Conservation (phyloP, 2,329 filamentous ascomycete genomes). For the Fusarium mexicanum region DNA sequence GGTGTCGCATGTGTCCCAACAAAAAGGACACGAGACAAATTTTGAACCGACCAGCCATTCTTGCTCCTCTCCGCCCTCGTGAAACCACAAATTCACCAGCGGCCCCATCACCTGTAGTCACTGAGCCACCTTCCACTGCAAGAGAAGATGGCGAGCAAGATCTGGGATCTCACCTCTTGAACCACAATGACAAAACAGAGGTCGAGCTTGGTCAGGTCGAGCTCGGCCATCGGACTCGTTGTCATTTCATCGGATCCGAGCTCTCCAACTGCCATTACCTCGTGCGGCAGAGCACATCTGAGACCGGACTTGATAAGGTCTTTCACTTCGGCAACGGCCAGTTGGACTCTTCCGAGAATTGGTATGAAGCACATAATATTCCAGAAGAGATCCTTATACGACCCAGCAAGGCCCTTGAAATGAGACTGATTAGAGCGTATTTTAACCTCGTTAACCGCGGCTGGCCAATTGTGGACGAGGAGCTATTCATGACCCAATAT, state of each 20-base stretch:
- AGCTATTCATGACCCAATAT: constrained; percentile 15
- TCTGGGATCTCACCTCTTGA: not conserved
- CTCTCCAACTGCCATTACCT: constrained; percentile 4
- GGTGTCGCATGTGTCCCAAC: not conserved
- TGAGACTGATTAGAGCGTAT: not conserved
- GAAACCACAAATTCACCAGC: not conserved
- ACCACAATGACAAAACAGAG: not conserved
- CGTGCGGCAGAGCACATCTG: not conserved
- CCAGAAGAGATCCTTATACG: not conserved
- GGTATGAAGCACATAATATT: not conserved
- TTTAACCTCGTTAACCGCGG: not conserved
- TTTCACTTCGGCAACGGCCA: constrained; percentile 17
- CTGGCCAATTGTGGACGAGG: constrained; percentile 12
- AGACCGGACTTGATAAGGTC: not conserved
- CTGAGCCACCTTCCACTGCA: not conserved
- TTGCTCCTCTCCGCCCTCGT: not conserved
- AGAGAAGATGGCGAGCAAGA: not conserved
- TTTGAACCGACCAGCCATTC: not conserved
- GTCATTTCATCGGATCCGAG: constrained; percentile 5
- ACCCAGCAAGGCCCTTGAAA: not conserved
- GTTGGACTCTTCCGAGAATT: not conserved
- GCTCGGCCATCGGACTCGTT: constrained; percentile 5
- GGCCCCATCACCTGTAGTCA: not conserved
- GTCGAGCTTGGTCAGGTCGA: not conserved
- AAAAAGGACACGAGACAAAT: not conserved